These are phyloP conservation scores for Pseudogymnoascus sp. DNA, from an alignment of 2,329 filamentous ascomycete genomes.

Conservation along the genomic window DNA sequence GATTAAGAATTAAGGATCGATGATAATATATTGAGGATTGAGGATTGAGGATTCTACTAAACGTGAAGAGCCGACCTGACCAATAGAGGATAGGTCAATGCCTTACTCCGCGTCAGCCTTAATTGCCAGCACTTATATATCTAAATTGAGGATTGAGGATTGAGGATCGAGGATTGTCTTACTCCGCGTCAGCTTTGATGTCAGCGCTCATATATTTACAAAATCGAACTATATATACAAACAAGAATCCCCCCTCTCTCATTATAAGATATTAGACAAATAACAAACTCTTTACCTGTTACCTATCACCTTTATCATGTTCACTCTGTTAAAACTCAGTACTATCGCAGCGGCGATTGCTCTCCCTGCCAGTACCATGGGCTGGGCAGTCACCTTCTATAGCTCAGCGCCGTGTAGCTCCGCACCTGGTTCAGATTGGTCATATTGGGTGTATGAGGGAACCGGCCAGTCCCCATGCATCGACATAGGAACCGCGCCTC, in stretches of 20 bases:
- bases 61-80: too few relatives aligned
- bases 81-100: too few relatives aligned
- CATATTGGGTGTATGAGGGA: neutral
- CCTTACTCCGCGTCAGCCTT: too few relatives aligned
- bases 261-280: neutral
- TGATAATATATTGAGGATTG: too few relatives aligned
- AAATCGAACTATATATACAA: neutral
- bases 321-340: neutral
- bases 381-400: neutral
- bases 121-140: too few relatives aligned
- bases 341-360: neutral
- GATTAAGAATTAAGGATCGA: too few relatives aligned
- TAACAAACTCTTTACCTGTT: neutral
- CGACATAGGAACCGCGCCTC: neutral
- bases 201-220: neutral
- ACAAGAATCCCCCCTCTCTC: neutral
- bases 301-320: neutral
- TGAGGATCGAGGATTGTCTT: neutral
- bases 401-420: neutral
- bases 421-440: neutral
- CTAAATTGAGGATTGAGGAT: too few relatives aligned
- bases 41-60: too few relatives aligned
- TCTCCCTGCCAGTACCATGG: neutral
- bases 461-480: neutral
- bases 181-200: neutral